A percentile compares a stretch with the other conserved stretches of the same genome.
Conservation (phyloP, 2,329 filamentous ascomycete species). For the Venturia effusa region DNA sequence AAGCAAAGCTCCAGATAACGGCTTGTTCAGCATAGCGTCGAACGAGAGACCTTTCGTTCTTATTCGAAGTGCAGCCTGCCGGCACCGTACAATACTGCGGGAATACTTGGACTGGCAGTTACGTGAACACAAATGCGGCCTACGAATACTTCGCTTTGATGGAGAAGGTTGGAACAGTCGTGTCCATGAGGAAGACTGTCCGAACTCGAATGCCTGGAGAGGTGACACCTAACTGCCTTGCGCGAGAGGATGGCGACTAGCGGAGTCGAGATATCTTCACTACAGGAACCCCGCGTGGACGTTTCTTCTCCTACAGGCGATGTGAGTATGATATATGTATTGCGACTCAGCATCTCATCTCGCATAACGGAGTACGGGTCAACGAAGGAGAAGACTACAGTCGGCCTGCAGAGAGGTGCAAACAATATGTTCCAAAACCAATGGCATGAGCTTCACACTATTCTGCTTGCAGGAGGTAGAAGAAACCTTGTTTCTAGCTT, state of each 20-base stretch:
- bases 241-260: slow-evolving; percentile 41
- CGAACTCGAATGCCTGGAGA: slow-evolving; percentile 44
- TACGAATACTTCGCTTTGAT: slow-evolving; percentile 46
- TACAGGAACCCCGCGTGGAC: slow-evolving; percentile 25
- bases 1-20: slow-evolving; percentile 60
- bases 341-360: slow-evolving; percentile 28
- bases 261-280: slow-evolving; percentile 47
- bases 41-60: slow-evolving; percentile 55
- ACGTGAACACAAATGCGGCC: slow-evolving; percentile 51
- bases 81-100: slow-evolving; percentile 60
- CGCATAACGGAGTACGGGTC: slow-evolving; percentile 34
- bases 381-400: slow-evolving; percentile 20
- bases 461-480: slow-evolving; percentile 41
- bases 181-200: slow-evolving; percentile 40
- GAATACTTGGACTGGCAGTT: slow-evolving; percentile 60
- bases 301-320: slow-evolving; percentile 35
- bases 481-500: slow-evolving; percentile 24
- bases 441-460: slow-evolving; percentile 40
- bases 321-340: slow-evolving; percentile 46
- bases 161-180: slow-evolving; percentile 42
- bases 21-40: slow-evolving; percentile 47
- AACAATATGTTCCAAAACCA: slow-evolving; percentile 33
- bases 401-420: slow-evolving; percentile 14
- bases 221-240: slow-evolving; percentile 29
- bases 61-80: slow-evolving; percentile 58